Evolutionary conservation across 73 alveolate genomes (phyloP).

Genomic region (Paramecium tetraurelia): DNA sequence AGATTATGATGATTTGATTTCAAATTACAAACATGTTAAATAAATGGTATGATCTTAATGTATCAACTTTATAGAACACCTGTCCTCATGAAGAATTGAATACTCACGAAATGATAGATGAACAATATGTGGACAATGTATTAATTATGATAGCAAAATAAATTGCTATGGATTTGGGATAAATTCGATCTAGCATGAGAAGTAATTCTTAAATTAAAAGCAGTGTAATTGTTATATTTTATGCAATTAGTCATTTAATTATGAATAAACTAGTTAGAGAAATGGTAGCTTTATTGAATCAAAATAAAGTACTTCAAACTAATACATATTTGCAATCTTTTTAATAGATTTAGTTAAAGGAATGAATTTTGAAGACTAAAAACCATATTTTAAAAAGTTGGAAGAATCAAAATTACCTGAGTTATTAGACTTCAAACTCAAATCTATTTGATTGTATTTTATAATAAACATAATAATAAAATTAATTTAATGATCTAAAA

Average conservation of each 20-base stretch:
- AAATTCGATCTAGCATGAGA: slow-evolving; percentile 42
- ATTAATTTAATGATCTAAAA: not conserved
- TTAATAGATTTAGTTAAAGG: slow-evolving; percentile 46
- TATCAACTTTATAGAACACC: not conserved
- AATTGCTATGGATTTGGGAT: slow-evolving; percentile 37
- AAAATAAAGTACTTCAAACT: not conserved
- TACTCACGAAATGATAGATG: slow-evolving; percentile 50
- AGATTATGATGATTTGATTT: not conserved
- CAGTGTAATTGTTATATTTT: not conserved
- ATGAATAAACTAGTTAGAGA: slow-evolving; percentile 38
- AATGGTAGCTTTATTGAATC: slow-evolving; percentile 48
- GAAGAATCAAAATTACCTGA: slow-evolving; percentile 14
- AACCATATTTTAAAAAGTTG: slow-evolving; percentile 27
- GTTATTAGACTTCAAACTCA: slow-evolving; percentile 3
- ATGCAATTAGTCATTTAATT: not conserved
- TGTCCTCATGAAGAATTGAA: slow-evolving; percentile 42
- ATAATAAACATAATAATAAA: not conserved
- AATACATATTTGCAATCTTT: slow-evolving; percentile 36
- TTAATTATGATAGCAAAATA: slow-evolving; percentile 36
- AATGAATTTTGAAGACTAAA: slow-evolving; percentile 15
- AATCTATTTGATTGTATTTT: slow-evolving; percentile 10
- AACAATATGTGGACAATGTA: slow-evolving; percentile 40
- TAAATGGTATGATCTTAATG: not conserved
- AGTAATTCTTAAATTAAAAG: slow-evolving; percentile 11
- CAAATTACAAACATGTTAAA: not conserved